These are phyloP conservation scores for Tuber aestivum DNA, from an alignment of 495 filamentous ascomycete species.

Conservation along the genomic window DNA sequence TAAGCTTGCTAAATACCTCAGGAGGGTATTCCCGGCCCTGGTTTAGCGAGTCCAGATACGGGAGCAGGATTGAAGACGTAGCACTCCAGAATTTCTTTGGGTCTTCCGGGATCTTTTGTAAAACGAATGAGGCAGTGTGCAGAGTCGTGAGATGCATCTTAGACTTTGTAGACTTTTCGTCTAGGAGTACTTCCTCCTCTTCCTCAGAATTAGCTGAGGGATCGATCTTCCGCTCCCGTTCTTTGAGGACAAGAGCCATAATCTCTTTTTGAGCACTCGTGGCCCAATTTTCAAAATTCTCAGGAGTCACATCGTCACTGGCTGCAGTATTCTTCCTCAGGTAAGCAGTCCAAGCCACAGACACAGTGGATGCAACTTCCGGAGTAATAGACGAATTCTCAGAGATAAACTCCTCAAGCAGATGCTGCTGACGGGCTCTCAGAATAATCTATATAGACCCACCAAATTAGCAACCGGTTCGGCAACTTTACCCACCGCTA, in stretches of 20 bases:
- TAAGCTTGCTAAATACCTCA: constrained; percentile 78
- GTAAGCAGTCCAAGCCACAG: constrained; percentile 65
- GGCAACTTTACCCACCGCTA: background rate
- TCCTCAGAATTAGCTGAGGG: constrained; percentile 15
- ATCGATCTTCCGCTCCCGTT: constrained; percentile 20
- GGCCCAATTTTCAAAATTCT: constrained; percentile 29
- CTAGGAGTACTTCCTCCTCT: constrained; percentile 42
- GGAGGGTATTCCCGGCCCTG: constrained; percentile 66
- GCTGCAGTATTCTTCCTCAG: constrained; percentile 66
- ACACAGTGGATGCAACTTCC: constrained; percentile 51
- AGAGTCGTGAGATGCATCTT: constrained; percentile 90
- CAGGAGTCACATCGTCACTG: constrained; percentile 15
- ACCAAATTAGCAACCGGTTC: constrained; percentile 4
- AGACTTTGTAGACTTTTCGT: constrained; percentile 72
- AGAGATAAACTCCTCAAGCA: constrained; percentile 52
- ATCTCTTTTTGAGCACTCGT: constrained; percentile 14
- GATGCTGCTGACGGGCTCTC: constrained; percentile 67
- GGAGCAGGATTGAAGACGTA: constrained; percentile 65
- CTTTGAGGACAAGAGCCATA: constrained; percentile 25
- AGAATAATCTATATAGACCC: constrained; percentile 63
- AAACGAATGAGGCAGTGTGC: constrained; percentile 54
- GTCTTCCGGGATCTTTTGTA: constrained; percentile 48
- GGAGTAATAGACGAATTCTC: constrained; percentile 32
- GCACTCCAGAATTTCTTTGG: constrained; percentile 55
- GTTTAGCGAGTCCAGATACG: constrained; percentile 75